These are phyloP conservation scores for Letharia columbiana DNA, from an alignment of 495 filamentous ascomycete species.

Conservation along the genomic window DNA sequence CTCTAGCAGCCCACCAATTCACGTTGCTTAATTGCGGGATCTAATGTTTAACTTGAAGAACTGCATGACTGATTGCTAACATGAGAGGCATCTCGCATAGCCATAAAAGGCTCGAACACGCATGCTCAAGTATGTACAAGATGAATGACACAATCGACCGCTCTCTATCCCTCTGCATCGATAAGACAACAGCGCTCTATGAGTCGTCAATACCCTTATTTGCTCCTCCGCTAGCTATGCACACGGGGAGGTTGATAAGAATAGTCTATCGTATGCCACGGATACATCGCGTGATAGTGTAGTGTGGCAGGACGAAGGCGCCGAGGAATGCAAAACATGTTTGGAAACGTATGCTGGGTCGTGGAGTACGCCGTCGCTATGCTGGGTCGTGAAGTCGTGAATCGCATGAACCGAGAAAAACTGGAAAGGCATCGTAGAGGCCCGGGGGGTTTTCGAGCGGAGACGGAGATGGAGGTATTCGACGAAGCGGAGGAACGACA, in stretches of 20 bases:
- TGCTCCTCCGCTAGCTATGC: slow-evolving; percentile 2
- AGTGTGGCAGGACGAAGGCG: not conserved
- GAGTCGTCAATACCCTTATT: not conserved
- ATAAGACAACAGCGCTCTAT: not conserved
- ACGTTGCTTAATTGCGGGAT: not conserved
- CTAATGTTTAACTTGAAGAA: not conserved
- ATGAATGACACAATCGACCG: not conserved
- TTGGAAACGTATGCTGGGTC: not conserved
- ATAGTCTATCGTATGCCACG: not conserved
- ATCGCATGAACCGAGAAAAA: not conserved
- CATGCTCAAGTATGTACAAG: not conserved
- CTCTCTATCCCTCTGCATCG: not conserved
- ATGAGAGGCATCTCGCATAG: not conserved
- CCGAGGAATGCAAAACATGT: not conserved
- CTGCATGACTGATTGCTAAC: not conserved
- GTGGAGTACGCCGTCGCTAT: not conserved
- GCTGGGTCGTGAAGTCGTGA: not conserved
- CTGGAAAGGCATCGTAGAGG: not conserved
- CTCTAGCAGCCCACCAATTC: not conserved
- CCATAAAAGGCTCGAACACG: not conserved
- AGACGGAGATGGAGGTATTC: not conserved
- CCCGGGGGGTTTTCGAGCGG: not conserved
- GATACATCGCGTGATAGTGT: slow-evolving; percentile 1
- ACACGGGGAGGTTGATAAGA: not conserved
- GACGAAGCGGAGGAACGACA: not conserved